Evolutionary conservation across 345 rosid species (phyloP).

Genomic region (Dipteronia dyeriana): DNA sequence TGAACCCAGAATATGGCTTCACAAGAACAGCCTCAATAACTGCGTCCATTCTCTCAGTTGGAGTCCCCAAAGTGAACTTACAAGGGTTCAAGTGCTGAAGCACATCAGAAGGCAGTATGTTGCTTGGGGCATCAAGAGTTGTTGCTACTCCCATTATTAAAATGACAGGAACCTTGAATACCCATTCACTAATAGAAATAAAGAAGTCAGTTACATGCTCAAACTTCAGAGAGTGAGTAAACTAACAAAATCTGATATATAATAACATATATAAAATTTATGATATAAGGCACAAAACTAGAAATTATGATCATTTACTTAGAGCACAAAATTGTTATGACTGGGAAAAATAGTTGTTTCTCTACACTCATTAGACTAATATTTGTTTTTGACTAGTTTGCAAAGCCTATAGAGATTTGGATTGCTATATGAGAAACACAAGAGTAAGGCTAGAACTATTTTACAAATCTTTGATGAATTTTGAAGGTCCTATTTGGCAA

Average conservation of each 20-base stretch:
- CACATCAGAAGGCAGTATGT: conserved; percentile 56
- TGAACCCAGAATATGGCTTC: conserved; percentile 74
- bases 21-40: conserved; percentile 73
- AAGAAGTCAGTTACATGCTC: conserved; percentile 16
- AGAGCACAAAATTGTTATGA: not conserved
- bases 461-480: not conserved
- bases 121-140: conserved; percentile 69
- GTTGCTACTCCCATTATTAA: conserved; percentile 89
- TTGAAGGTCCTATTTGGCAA: no score
- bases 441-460: not conserved
- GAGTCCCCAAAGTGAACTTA: conserved; percentile 73
- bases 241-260: not conserved
- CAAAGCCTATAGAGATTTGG: not conserved
- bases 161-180: conserved; percentile 73
- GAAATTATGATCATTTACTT: not conserved
- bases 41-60: conserved; percentile 87
- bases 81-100: conserved; percentile 63
- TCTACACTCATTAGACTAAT: not conserved
- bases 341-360: not conserved
- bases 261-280: not conserved
- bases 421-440: not conserved
- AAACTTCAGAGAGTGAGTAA: conserved; percentile 5
- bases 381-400: conserved; percentile 1
- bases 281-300: not conserved
- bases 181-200: conserved; percentile 72